Conservation (phyloP, 2,329 filamentous ascomycete species). For the Beauveria australis region DNA sequence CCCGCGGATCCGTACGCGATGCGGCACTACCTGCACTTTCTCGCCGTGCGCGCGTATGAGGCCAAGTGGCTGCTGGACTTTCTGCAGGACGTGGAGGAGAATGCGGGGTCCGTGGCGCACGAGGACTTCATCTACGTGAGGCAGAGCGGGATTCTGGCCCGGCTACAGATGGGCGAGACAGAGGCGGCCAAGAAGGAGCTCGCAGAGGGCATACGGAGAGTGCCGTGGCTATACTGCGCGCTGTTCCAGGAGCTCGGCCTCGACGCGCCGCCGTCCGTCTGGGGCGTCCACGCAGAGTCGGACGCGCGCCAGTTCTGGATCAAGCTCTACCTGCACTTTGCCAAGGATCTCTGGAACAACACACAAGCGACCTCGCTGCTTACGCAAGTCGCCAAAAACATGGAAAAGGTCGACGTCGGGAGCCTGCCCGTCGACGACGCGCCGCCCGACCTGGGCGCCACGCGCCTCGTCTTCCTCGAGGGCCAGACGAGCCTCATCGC, state of each 20-base stretch:
- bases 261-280: slow-evolving; percentile 69
- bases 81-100: slow-evolving; percentile 36
- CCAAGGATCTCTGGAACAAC: slow-evolving; percentile 82
- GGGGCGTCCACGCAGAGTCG: slow-evolving; percentile 63
- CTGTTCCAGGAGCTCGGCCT: slow-evolving; percentile 76
- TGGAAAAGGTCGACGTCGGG: slow-evolving; percentile 30
- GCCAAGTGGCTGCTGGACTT: slow-evolving; percentile 69
- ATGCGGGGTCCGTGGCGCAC: slow-evolving; percentile 20
- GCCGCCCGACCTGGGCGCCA: slow-evolving; percentile 42
- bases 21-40: slow-evolving; percentile 69
- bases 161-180: slow-evolving; percentile 60
- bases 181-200: slow-evolving; percentile 59
- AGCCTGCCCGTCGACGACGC: slow-evolving; percentile 32
- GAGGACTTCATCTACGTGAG: slow-evolving; percentile 56
- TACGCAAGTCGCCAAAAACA: slow-evolving; percentile 56
- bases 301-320: slow-evolving; percentile 59
- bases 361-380: slow-evolving; percentile 62
- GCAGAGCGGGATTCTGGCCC: slow-evolving; percentile 70
- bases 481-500: slow-evolving; percentile 64
- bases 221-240: slow-evolving; percentile 78
- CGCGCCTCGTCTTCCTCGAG: slow-evolving; percentile 70
- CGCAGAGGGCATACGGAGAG: slow-evolving; percentile 56
- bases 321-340: slow-evolving; percentile 65
- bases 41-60: slow-evolving; percentile 75
- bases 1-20: slow-evolving; percentile 77